These are phyloP conservation scores for Xylariaceae sp. DNA, from an alignment of 2,329 filamentous ascomycete genomes.

Conservation along the genomic window DNA sequence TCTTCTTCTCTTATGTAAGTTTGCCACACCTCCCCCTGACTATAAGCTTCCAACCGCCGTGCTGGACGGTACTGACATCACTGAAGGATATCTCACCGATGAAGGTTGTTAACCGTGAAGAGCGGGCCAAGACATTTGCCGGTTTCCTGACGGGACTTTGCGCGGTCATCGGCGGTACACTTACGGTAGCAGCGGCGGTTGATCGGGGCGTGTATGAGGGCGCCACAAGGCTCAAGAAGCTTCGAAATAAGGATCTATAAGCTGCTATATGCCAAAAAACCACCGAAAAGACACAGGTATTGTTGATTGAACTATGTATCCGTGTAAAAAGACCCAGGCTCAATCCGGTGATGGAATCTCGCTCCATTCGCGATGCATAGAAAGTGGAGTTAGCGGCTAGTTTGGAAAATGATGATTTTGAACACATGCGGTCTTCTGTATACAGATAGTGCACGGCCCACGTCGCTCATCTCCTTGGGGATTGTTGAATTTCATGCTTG, in stretches of 20 bases:
- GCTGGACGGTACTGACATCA: not conserved
- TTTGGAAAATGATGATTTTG: conserved; percentile 10
- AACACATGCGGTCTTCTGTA: not conserved
- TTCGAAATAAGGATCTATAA: conserved; percentile 62
- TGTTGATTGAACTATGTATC: not conserved
- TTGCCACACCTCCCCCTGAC: not conserved
- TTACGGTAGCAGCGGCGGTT: conserved; percentile 91
- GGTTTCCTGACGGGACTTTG: conserved; percentile 93
- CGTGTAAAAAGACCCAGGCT: conserved; percentile 15
- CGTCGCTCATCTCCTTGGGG: not conserved
- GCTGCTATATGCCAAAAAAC: not conserved
- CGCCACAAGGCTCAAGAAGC: conserved; percentile 76
- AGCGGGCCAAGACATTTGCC: conserved; percentile 80
- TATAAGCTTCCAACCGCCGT: too few species aligned
- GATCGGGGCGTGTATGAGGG: conserved; percentile 93
- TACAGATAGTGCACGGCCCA: not conserved
- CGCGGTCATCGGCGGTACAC: conserved; percentile 87
- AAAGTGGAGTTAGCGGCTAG: conserved; percentile 21
- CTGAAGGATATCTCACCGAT: conserved; percentile 91
- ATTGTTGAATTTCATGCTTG: too few species aligned
- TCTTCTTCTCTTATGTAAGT: conserved; percentile 97
- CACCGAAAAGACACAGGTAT: not conserved
- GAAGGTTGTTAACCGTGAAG: conserved; percentile 98
- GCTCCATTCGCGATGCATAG: conserved; percentile 14
- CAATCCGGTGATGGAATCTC: conserved; percentile 6